Evolutionary conservation across 2,329 filamentous ascomycete genomes (phyloP).

Genomic region (Alternaria sp.): DNA sequence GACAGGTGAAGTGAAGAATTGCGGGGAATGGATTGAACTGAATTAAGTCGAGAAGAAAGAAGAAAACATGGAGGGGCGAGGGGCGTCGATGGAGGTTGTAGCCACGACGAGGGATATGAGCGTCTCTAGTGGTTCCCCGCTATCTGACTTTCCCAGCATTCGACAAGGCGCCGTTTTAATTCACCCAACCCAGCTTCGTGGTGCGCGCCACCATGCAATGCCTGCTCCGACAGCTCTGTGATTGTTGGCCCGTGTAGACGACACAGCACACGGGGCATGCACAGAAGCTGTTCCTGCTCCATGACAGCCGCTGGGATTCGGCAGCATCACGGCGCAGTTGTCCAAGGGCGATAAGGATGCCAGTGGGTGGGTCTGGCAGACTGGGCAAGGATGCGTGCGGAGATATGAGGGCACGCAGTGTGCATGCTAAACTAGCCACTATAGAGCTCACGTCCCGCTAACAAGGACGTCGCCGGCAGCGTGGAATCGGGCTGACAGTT

Average conservation of each 20-base stretch:
- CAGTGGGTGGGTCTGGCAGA: conserved; percentile 14
- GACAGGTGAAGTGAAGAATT: conserved; percentile 5
- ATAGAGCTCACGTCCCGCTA: neutral
- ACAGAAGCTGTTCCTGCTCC: conserved; percentile 11
- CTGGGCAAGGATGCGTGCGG: conserved; percentile 2
- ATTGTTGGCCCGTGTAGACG: conserved; percentile 27
- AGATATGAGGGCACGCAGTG: conserved; percentile 1
- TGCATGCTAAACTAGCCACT: neutral
- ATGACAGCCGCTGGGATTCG: conserved; percentile 10
- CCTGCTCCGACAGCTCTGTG: conserved; percentile 22
- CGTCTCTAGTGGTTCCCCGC: conserved; percentile 35
- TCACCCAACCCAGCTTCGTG: conserved; percentile 30
- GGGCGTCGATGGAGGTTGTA: conserved; percentile 32
- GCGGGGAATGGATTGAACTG: neutral
- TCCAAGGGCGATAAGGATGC: conserved; percentile 18
- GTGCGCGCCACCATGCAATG: conserved; percentile 42
- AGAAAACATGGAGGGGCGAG: conserved; percentile 26
- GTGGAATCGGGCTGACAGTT: conserved; percentile 34
- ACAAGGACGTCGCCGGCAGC: conserved; percentile 23
- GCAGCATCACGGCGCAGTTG: conserved; percentile 12
- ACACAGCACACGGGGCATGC: conserved; percentile 12
- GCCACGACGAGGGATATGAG: conserved; percentile 41
- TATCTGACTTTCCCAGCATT: conserved; percentile 30
- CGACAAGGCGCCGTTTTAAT: conserved; percentile 40
- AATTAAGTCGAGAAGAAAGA: conserved; percentile 21